Evolutionary conservation across 2,329 filamentous ascomycete species (phyloP), one percentile per base, ranked within the genome.

Genomic region (Neopestalotiopsis clavispora): DNA sequence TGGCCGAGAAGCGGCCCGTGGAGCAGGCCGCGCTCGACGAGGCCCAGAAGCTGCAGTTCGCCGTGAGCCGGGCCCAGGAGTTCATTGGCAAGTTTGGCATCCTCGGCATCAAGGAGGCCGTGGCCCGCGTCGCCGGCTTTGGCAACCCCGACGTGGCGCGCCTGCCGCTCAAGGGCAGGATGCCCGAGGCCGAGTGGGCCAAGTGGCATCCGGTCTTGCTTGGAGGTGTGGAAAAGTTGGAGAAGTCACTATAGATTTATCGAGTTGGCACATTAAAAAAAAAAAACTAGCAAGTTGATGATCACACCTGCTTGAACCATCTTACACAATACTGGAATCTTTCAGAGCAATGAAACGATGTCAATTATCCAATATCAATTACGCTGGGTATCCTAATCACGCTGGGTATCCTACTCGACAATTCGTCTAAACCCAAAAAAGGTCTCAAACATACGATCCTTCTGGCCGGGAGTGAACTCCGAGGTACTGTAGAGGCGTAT

Each of bases 71-170:
- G 23, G 87, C 87, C 1, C 89, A 92, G 78, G 89, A 90, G 77
- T 85, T 88, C 68, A 85, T 92, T 69, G 90, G 86, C 7, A 85
- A 83, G 71, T 87, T 84, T 75, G 89, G 89, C 3, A 86, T 89
- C 5, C 82, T 91, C 2, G 90, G 90, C 1, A 90, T 92, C 75
- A 90, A 90, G 74, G 89, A 92, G 78, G 88, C 85, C 1, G 82
- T 89, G 6, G 85, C 83, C 69, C 81, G 86, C 56, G 82, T 90
- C 6, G 84, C 88, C 62, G 85, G 87, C 0, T 82, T 90, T 66
- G 89, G 89, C 1, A 86, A 86, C 34, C 78, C 84, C 68, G 87
- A 87, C 72, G 89, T 88, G 1, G 89, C 87, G 3, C 81, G 90
- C 65, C 76, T 90, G 71, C 90, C 89, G 3, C 80, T 91, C 40